Base-by-base conservation (phyloP, 1,139 yeast genomes). In the Hansenula sp. region DNA sequence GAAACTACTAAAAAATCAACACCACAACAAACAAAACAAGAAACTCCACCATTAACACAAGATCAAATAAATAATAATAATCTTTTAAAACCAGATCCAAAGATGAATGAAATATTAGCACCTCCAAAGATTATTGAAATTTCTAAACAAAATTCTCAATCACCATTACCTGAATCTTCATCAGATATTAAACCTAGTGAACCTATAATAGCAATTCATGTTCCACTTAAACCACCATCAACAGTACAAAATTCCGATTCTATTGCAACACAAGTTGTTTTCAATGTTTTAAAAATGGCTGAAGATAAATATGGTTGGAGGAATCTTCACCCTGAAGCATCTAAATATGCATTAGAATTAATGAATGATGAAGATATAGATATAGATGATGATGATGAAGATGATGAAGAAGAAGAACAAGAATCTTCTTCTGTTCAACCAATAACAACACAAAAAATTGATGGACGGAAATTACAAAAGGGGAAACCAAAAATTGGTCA, bases 251-350 rank as follows among this genome's bases (percentile, higher is more conserved):
- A 45, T 6, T 11, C 26, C 26, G 24, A 21, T 24, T 4, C 9
- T 24, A 6, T 8, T 24, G 77, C 78, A 45, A 75, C 85, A 1
- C 86, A 81, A 55, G 88, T 85, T 2, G 79, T 84, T 1, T 74
- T 89, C 48, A 92, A 90, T 55, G 88, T 90, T 29, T 65, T 83
- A 55, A 79, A 82, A 51, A 64, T 88, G 43, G 85, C 95, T 4
- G 96, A 89, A 56, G 90, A 85, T 40, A 85, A 85, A 60, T 89
- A 87, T 60, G 96, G 96, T 2, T 83, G 82, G 76, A 77, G 79
- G 19, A 75, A 73, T 4, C 67, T 85, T 41, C 94, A 81, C 55
- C 95, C 87, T 11, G 78, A 76, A 51, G 82, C 83, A 3, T 39
- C 56, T 7, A 50, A 59, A 50, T 46, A 79, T 32, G 77, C 80